Percentiles rank a stretch among this genome's conserved stretches.
phyloP scores from a whole-genome alignment of 2,329 filamentous ascomycete species.

The Dryadomyces quercivorus region DNA sequence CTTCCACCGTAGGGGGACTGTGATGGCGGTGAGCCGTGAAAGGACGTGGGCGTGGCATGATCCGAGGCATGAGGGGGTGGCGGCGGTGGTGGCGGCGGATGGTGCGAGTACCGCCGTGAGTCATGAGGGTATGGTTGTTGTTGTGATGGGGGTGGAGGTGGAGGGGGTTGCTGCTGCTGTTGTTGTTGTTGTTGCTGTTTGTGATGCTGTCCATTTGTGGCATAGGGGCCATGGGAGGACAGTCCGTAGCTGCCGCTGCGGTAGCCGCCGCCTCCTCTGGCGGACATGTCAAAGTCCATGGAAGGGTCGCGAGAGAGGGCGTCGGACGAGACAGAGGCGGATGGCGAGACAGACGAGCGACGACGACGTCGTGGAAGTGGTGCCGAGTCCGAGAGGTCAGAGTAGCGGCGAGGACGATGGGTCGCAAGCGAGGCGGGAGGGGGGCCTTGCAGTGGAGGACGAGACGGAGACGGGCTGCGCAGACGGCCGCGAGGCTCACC shows the following conservation, averaged over 20 bases:
- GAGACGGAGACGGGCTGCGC: slow-evolving; percentile 5
- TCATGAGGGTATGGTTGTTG: slow-evolving; percentile 1
- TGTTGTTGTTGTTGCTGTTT: slow-evolving; percentile 1
- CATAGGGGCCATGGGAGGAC: slow-evolving; percentile 18
- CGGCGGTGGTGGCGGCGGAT: background rate
- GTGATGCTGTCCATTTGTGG: slow-evolving; percentile 23
- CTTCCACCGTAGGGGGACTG: slow-evolving; percentile 29
- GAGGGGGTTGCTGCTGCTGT: slow-evolving; percentile 6
- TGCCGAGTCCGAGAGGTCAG: no score
- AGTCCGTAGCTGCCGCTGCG: slow-evolving; percentile 1
- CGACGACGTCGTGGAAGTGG: background rate
- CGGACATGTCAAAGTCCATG: slow-evolving; percentile 5
- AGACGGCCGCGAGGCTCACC: slow-evolving; percentile 13
- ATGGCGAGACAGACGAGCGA: background rate
- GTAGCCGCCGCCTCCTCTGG: slow-evolving; percentile 29
- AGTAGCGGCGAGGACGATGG: background rate
- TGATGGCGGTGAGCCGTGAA: slow-evolving; percentile 30
- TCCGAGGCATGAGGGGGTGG: slow-evolving; percentile 22
- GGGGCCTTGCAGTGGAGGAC: background rate
- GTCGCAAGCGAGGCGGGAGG: background rate
- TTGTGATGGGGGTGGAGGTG: background rate
- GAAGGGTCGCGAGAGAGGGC: background rate
- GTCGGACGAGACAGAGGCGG: background rate
- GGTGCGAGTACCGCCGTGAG: background rate
- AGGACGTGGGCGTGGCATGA: slow-evolving; percentile 30